Evolutionary conservation across 257 asterid genomes (phyloP), one percentile per base, ranked within the genome.

Genomic region (Solanum pinnatisectum): DNA sequence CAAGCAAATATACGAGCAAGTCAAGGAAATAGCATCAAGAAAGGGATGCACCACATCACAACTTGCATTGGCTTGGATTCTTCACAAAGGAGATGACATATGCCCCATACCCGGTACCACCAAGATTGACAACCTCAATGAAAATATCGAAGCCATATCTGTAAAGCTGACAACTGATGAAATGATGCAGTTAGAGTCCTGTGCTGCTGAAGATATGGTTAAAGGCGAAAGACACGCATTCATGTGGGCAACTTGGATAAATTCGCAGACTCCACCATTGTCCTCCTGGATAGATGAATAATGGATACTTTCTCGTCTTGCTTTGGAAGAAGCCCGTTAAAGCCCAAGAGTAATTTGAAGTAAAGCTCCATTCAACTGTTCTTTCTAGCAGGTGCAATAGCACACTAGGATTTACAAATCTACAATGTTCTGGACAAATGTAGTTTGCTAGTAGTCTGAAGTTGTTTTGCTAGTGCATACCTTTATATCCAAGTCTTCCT

Each of bases 1-100:
- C 89, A 86, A 87, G 23, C 18, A 40, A 44, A 18, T 91, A 65
- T 91, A 63, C 6, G 90, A 89, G 68, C 83, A 86, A 25, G 42
- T 91, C 23, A 49, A 23, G n/a, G 88, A 83, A 88, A 18, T 6
- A 32, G 90, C 92, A 16, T 81, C 88, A 30, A 90, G 37, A 72
- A 91, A 90, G 63, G 90, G 92, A 56, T 91, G 90, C 85, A 88
- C 90, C 36, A 42, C 90, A 2, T 32, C 90, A 27, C 92, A 90
- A 86, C 90, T 91, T 25, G 93, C 92, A 39, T 86, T 91, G 89
- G 92, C 93, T 23, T 89, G 93, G 92, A 87, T 90, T 42, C 91
- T 85, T 63, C 92, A 90, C 37, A 90, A 42, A 60, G 92, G 93
- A 40, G 87, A 88, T 32, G 92, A 87, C n/a, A 89, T 91, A 11